Evolutionary conservation across 768 basidiomycete genomes (phyloP).

Genomic region (Calvatia gigantea): DNA sequence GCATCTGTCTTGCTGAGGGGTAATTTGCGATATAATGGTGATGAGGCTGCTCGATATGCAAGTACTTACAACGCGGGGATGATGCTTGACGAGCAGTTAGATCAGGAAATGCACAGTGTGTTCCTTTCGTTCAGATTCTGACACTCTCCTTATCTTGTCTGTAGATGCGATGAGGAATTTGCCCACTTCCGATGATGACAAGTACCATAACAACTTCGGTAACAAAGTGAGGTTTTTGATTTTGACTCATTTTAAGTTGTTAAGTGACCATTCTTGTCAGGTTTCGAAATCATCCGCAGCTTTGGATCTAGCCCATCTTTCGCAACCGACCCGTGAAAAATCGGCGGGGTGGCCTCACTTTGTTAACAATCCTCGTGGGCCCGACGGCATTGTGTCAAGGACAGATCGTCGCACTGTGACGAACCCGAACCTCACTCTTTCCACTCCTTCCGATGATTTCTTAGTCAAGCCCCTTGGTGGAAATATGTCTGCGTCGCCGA

Average conservation of each 20-base stretch:
- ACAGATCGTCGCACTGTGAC: constrained; percentile 70
- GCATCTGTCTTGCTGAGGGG: constrained; percentile 52
- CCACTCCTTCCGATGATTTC: constrained; percentile 50
- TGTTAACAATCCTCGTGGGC: constrained; percentile 54
- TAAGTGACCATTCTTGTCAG: constrained; percentile 29
- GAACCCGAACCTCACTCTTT: constrained; percentile 66
- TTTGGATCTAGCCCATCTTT: constrained; percentile 86
- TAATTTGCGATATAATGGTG: constrained; percentile 50
- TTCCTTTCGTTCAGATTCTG: constrained; percentile 15
- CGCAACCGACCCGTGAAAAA: constrained; percentile 76
- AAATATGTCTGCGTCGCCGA: constrained; percentile 55
- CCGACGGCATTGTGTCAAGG: constrained; percentile 53
- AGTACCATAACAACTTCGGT: constrained; percentile 61
- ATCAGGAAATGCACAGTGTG: constrained; percentile 92
- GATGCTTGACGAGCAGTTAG: constrained; percentile 91
- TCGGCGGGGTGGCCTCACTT: constrained; percentile 96
- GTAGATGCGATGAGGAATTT: constrained; percentile 85
- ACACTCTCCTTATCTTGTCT: constrained; percentile 14
- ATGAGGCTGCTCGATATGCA: constrained; percentile 56
- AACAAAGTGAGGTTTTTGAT: constrained; percentile 47
- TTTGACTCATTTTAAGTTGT: constrained; percentile 3
- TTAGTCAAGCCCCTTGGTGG: constrained; percentile 38
- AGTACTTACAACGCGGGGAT: constrained; percentile 77
- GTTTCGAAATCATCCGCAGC: constrained; percentile 89
- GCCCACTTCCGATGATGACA: constrained; percentile 88